Evolutionary conservation across 1,284 basidiomycete species (phyloP), one percentile per base, ranked within the genome.

Genomic region (Coniophora puteana): DNA sequence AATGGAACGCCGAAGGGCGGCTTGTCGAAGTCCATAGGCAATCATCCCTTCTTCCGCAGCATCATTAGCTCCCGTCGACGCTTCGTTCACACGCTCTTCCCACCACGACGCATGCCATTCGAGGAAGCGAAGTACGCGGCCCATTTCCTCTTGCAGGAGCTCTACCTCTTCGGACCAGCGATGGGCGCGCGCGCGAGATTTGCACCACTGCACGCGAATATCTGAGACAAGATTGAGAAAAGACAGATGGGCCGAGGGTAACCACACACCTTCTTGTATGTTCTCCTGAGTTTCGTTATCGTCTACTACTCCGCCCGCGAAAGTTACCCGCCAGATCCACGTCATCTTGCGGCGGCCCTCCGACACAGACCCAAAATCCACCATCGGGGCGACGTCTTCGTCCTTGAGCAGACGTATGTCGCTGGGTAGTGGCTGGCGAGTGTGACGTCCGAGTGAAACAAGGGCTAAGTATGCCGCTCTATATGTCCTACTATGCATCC

Each of bases 141-240:
- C 24, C 44, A 46, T 46, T 32, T 46, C 44, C 17, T 46, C 44
- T 14, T 14, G 34, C 11, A 46, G 17, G 18, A 46, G 36, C 12
- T 28, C 18, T 4, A 46, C 35, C 26, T 46, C 44, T 30, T 46
- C 43, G 20, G 17, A 4, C 44, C 44, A 46, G 17, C 44, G 16
- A 26, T 17, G 16, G 20, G 21, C 21, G 16, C 44, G 36, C 12
- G 44, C 44, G 13, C 35, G 21, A 24, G 44, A 21, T 24, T 45
- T 45, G n/a, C 20, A 30, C 44, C 44, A 46, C 33, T 46, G 26
- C 3, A 45, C 17, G 4, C 25, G 3, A 14, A 45, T 25, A 13
- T 12, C 35, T 36, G 16, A 27, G 26, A n/a, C 26, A 27, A 10
- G 26, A 27, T 27, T 10, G n/a, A n/a, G 26, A 27, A 27, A n/a